Conservation (phyloP, 2,329 filamentous ascomycete species). For the Thermochaetoides dissita region DNA sequence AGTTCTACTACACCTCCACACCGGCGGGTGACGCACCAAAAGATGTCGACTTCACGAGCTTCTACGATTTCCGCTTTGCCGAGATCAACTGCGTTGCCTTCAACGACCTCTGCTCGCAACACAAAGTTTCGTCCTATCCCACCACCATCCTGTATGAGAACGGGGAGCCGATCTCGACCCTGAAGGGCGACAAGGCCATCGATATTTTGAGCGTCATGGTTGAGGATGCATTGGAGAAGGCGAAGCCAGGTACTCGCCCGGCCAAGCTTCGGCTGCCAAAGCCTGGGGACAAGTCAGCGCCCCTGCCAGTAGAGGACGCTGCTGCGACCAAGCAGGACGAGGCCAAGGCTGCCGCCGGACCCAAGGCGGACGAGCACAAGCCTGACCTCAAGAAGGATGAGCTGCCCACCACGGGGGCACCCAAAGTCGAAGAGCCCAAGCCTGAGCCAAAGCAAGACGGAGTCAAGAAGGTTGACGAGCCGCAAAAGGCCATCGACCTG, state of each 20-base stretch:
- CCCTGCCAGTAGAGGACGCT: slow-evolving; percentile 5
- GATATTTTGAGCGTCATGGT: slow-evolving; percentile 52
- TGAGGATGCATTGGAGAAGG: slow-evolving; percentile 62
- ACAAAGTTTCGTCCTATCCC: slow-evolving; percentile 58
- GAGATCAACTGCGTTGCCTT: slow-evolving; percentile 74
- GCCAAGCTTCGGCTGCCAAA: slow-evolving; percentile 54
- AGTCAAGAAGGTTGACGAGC: no score
- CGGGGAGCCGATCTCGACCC: slow-evolving; percentile 50
- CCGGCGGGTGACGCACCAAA: slow-evolving; percentile 43
- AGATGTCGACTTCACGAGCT: slow-evolving; percentile 54
- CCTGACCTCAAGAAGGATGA: neutral
- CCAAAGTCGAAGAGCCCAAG: slow-evolving; percentile 14
- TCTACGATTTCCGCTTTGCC: slow-evolving; percentile 82
- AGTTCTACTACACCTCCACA: slow-evolving; percentile 84
- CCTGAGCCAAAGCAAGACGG: no score
- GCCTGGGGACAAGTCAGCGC: slow-evolving; percentile 40
- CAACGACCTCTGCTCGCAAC: slow-evolving; percentile 59
- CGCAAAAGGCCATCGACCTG: no score
- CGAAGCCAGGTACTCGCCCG: slow-evolving; percentile 68
- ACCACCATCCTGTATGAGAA: slow-evolving; percentile 69
- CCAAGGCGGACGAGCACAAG: neutral
- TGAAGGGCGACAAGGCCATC: slow-evolving; percentile 56
- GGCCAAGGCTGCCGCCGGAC: slow-evolving; percentile 1
- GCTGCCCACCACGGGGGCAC: neutral
- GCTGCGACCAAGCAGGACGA: neutral